Evolutionary conservation across 352 stramenopile genomes (phyloP).

Genomic region (Globisporangium yorkense): DNA sequence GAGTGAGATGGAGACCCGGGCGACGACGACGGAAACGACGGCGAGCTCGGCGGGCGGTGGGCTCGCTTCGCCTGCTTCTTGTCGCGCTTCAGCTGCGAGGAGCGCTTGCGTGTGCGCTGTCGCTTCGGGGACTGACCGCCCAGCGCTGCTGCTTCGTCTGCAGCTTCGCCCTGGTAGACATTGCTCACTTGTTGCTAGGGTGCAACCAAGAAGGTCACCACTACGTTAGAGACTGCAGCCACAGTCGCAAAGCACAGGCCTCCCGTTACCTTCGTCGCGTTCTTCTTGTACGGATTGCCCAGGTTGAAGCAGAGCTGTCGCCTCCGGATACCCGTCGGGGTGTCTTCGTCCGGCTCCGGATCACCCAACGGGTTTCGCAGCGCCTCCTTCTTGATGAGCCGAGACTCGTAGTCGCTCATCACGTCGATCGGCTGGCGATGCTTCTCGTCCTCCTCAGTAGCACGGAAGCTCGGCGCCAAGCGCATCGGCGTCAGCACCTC

Average conservation of each 20-base stretch:
- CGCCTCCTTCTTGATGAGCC: slow-evolving; percentile 83
- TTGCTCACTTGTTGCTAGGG: slow-evolving; percentile 57
- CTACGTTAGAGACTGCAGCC: no score
- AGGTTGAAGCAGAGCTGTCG: slow-evolving; percentile 84
- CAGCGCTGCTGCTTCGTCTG: slow-evolving; percentile 75
- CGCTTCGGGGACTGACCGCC: slow-evolving; percentile 75
- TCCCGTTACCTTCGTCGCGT: slow-evolving; percentile 52
- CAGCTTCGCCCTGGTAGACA: slow-evolving; percentile 79
- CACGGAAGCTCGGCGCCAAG: slow-evolving; percentile 50
- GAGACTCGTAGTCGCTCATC: slow-evolving; percentile 87
- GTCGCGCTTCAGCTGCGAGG: slow-evolving; percentile 75
- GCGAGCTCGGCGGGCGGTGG: slow-evolving; percentile 56
- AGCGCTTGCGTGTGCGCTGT: slow-evolving; percentile 79
- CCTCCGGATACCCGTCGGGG: slow-evolving; percentile 53
- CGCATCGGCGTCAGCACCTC: slow-evolving; percentile 25
- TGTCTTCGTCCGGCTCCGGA: slow-evolving; percentile 82
- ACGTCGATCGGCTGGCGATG: slow-evolving; percentile 80
- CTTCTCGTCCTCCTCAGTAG: slow-evolving; percentile 74
- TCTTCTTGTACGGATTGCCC: slow-evolving; percentile 88
- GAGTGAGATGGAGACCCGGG: slow-evolving; percentile 66
- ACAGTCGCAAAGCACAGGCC: no score
- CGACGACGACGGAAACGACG: slow-evolving; percentile 54
- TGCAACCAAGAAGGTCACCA: neutral
- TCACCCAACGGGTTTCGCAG: slow-evolving; percentile 80
- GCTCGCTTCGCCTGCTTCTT: slow-evolving; percentile 69